Percentiles rank a stretch among this genome's conserved stretches.
These are phyloP conservation scores for Mariannaea sp. DNA, from an alignment of 2,329 filamentous ascomycete species.

Conservation along the genomic window DNA sequence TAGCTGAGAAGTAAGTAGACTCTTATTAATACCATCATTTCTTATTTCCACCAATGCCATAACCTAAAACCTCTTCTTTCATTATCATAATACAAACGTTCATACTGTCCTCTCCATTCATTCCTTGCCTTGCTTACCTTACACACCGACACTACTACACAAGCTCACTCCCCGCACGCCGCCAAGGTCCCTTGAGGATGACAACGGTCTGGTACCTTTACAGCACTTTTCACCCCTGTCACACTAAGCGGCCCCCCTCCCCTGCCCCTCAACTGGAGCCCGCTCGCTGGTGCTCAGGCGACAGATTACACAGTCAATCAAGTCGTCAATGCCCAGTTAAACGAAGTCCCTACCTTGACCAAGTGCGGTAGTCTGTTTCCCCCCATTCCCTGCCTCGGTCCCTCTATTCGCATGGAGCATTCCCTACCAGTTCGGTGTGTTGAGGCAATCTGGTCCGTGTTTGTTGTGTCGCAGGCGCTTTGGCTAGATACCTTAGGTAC, in stretches of 20 bases:
- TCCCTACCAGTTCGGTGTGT: slow-evolving; percentile 10
- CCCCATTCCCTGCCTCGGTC: slow-evolving; percentile 23
- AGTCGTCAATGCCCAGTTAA: slow-evolving; percentile 19
- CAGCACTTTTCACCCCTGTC: slow-evolving; percentile 28
- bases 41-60: not conserved
- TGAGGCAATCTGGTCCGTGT: slow-evolving; percentile 20
- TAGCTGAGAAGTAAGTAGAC: not conserved
- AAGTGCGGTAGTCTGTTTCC: not conserved
- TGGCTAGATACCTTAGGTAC: too few species aligned
- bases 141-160: not conserved
- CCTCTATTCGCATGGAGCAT: slow-evolving; percentile 5
- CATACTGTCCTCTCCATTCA: too few species aligned
- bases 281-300: slow-evolving; percentile 31
- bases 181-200: slow-evolving; percentile 32
- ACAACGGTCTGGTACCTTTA: slow-evolving; percentile 20
- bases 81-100: too few species aligned
- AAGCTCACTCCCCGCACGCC: slow-evolving; percentile 9
- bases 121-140: too few species aligned
- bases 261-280: slow-evolving; percentile 32
- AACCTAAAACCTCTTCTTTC: not conserved
- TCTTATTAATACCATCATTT: too few species aligned
- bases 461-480: slow-evolving; percentile 23
- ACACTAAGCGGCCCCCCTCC: slow-evolving; percentile 29
- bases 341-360: not conserved
- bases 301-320: slow-evolving; percentile 34